phyloP scores from a whole-genome alignment of 306 rosid genomes.

The Lathyrus aphaca region DNA sequence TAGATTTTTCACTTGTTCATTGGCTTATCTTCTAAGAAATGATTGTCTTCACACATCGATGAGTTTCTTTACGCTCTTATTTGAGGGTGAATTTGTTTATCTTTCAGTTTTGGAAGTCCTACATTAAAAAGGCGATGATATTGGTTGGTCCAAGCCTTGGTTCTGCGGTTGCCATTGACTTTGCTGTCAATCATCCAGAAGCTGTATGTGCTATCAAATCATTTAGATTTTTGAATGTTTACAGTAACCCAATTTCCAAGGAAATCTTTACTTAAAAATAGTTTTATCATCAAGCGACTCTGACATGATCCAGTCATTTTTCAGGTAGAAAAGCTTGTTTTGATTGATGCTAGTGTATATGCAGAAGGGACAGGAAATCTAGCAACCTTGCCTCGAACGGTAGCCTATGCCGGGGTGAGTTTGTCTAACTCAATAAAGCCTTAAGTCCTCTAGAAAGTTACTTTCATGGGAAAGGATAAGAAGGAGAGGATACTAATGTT shows the following conservation, averaged over 20 bases:
- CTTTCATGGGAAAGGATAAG: neutral
- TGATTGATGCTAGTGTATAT: conserved; percentile 92
- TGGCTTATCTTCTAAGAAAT: too few relatives aligned
- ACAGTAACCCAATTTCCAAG: neutral
- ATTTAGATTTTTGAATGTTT: conserved; percentile 40
- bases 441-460: neutral
- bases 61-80: conserved; percentile 10
- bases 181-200: conserved; percentile 83
- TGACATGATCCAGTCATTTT: conserved; percentile 40
- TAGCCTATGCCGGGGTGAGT: conserved; percentile 86
- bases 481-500: neutral
- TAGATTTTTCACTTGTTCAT: too few relatives aligned
- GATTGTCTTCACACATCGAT: neutral
- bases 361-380: conserved; percentile 77
- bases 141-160: conserved; percentile 98
- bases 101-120: conserved; percentile 80
- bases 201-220: conserved; percentile 61
- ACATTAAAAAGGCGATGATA: conserved; percentile 76
- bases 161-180: conserved; percentile 95
- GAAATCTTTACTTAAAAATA: neutral
- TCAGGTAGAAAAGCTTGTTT: conserved; percentile 89
- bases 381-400: conserved; percentile 65
- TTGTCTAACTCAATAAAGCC: conserved; percentile 26
- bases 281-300: conserved; percentile 32
- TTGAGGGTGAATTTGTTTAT: conserved; percentile 33